Base-by-base conservation (phyloP, 352 stramenopile genomes). In the Pythium chondricola region DNA sequence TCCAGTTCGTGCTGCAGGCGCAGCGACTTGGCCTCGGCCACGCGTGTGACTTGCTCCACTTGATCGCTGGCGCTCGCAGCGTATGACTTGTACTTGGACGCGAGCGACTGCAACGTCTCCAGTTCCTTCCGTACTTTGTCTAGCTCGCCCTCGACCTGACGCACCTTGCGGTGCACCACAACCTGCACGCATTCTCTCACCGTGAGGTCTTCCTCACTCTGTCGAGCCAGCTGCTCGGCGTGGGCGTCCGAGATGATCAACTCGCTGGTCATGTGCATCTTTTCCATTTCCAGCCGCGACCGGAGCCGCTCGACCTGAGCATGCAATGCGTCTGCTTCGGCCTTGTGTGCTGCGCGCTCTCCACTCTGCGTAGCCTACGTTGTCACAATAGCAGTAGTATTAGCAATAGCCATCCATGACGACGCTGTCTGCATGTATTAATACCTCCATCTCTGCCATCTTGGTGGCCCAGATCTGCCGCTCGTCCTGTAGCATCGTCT, bases 171-270 rank as follows among this genome's bases (percentile, higher is more conserved):
- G 39, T 87, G 71, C 10, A 87, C 65, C 0, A 61, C 50, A 2
- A 91, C 44, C 32, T 89, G 80, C 10, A 89, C 55, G 20, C 63
- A 76, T 37, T 91, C 80, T 21, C 61, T 69, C 18, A 91, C 50
- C 0, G 77, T 83, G 8, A 88, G 25, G 9, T 83, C 64, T 2
- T 74, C 59, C 32, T 76, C 60, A 24, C 72, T 52, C 47, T 91
- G 80, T 2, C 68, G 52, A 2, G 65, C 55, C 16, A 88, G 44
- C 63, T 91, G 74, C 36, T 84, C 62, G 5, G 76, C 74, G 1
- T 89, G 51, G 5, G 69, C 63, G 10, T 86, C 73, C 3, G 76
- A 84, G 37, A 89, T 84, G 47, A 82, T 45, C 2, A 92, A 52
- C 38, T 66, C 65, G n/a, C n/a, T n/a, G n/a, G 49, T 47, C 31